These are phyloP conservation scores for Oryza brachyantha DNA, from an alignment of 176 grass and related monocot species.

Conservation along the genomic window DNA sequence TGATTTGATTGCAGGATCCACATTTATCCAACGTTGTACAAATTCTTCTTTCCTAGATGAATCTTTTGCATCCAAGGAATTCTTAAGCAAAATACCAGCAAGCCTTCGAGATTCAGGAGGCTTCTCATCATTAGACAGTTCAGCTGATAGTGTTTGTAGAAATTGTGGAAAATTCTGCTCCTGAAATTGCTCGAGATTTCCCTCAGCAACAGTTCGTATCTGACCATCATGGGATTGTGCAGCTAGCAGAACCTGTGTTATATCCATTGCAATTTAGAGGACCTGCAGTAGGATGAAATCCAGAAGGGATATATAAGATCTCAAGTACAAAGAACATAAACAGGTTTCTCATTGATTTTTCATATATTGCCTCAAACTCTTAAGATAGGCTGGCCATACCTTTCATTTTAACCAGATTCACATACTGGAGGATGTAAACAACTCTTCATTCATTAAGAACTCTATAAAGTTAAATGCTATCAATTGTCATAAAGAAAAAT, in stretches of 20 bases:
- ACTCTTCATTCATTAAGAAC: background rate
- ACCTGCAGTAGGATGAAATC: slow-evolving; percentile 28
- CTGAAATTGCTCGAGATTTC: slow-evolving; percentile 60
- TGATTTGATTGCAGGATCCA: slow-evolving; percentile 55
- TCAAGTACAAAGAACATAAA: background rate
- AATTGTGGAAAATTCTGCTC: slow-evolving; percentile 56
- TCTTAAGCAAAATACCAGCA: slow-evolving; percentile 63
- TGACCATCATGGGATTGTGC: slow-evolving; percentile 52
- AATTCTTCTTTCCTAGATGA: slow-evolving; percentile 41
- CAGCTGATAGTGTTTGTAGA: slow-evolving; percentile 42
- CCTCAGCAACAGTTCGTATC: slow-evolving; percentile 37
- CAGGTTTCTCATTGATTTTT: background rate
- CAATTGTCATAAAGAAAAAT: background rate
- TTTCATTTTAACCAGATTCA: background rate
- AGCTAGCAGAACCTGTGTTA: slow-evolving; percentile 51
- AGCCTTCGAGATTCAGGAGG: slow-evolving; percentile 70
- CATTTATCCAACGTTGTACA: slow-evolving; percentile 41
- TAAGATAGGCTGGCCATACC: background rate
- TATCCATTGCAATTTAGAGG: slow-evolving; percentile 34
- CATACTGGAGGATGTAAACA: background rate
- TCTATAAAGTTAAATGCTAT: background rate
- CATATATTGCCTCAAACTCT: background rate
- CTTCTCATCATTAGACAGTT: slow-evolving; percentile 57
- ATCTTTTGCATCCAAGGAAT: slow-evolving; percentile 71
- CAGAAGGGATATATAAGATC: background rate